Evolutionary conservation across 495 filamentous ascomycete species (phyloP).

Genomic region (Lophiotrema nucula): DNA sequence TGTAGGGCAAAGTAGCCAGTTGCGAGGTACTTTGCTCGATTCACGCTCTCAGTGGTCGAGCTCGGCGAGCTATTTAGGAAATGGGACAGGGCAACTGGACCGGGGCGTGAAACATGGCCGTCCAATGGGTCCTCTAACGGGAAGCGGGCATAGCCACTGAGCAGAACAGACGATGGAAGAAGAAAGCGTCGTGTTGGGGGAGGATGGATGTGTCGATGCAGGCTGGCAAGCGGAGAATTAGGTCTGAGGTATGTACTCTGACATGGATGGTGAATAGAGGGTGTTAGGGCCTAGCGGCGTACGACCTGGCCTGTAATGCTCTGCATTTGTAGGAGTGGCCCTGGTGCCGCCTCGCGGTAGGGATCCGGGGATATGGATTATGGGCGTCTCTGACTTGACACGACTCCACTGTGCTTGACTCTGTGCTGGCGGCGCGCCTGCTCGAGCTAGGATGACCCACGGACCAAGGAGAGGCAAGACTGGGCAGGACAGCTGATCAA

Average conservation of each 20-base stretch:
- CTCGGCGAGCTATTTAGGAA: conserved; percentile 33
- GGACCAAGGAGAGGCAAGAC: conserved; percentile 11
- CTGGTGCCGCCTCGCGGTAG: conserved; percentile 21
- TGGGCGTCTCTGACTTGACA: conserved; percentile 22
- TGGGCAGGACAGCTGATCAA: conserved; percentile 23
- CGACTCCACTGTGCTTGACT: conserved; percentile 11
- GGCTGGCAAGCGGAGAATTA: conserved; percentile 28
- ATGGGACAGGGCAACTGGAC: conserved; percentile 25
- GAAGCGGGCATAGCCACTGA: conserved; percentile 31
- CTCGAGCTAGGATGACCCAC: conserved; percentile 26
- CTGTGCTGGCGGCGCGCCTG: conserved; percentile 29
- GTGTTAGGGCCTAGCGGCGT: conserved; percentile 18
- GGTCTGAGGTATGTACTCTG: conserved; percentile 15
- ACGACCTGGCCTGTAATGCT: conserved; percentile 12
- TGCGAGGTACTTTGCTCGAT: conserved; percentile 13
- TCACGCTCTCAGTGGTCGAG: conserved; percentile 27
- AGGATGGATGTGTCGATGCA: conserved; percentile 3
- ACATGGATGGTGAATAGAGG: conserved; percentile 17
- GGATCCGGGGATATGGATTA: conserved; percentile 25
- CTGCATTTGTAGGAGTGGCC: conserved; percentile 11
- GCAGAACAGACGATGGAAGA: conserved; percentile 14
- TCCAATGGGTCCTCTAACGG: conserved; percentile 24
- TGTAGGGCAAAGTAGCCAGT: conserved; percentile 26
- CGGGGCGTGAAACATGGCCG: conserved; percentile 34
- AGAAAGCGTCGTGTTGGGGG: conserved; percentile 22